phyloP scores from a whole-genome alignment of 352 stramenopile species.

The Globisporangium acanthophoron region DNA sequence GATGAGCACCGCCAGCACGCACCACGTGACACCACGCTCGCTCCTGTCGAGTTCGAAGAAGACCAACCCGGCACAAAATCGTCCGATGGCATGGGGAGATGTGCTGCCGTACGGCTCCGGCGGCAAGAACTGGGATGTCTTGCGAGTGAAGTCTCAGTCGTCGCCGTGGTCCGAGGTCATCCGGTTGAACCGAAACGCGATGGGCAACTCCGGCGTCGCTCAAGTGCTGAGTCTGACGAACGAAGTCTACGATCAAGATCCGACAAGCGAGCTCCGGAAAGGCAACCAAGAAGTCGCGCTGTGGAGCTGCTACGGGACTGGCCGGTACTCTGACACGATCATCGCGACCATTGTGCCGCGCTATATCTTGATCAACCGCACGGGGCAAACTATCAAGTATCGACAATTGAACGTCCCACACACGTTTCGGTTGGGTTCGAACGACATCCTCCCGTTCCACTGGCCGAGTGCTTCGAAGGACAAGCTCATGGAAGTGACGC shows the following conservation, averaged over 20 bases:
- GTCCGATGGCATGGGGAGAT: constrained; percentile 73
- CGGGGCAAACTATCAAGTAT: constrained; percentile 79
- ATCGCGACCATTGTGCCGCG: constrained; percentile 81
- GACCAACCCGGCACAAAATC: constrained; percentile 73
- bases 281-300: constrained; percentile 77
- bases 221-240: constrained; percentile 84
- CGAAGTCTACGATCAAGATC: constrained; percentile 48
- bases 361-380: constrained; percentile 88
- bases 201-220: constrained; percentile 84
- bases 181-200: constrained; percentile 81
- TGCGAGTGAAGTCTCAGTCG: constrained; percentile 67
- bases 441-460: constrained; percentile 82
- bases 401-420: constrained; percentile 70
- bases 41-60: constrained; percentile 67
- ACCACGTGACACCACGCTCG: constrained; percentile 76
- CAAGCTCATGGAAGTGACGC: constrained; percentile 82
- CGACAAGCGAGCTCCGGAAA: constrained; percentile 52
- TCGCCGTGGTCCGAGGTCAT: constrained; percentile 84
- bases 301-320: constrained; percentile 82
- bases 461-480: constrained; percentile 72
- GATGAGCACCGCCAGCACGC: constrained; percentile 73
- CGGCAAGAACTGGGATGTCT: constrained; percentile 79
- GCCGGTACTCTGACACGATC: constrained; percentile 81
- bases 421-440: constrained; percentile 60
- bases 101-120: constrained; percentile 69